Evolutionary conservation across 2,329 filamentous ascomycete species (phyloP).

Genomic region (Botrytis deweyae): DNA sequence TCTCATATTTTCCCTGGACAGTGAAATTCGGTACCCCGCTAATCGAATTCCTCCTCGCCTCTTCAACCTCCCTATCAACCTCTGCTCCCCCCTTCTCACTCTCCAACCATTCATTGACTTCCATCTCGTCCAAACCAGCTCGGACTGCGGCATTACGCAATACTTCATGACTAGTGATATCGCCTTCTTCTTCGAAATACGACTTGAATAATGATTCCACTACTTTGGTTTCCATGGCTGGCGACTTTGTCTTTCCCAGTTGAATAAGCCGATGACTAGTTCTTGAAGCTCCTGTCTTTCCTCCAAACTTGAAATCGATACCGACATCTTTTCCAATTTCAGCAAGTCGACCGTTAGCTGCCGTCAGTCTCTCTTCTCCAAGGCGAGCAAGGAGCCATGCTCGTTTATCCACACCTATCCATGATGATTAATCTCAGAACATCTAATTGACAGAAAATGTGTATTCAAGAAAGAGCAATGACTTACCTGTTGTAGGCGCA

Average conservation of each 20-base stretch:
- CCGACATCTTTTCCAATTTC: slow-evolving; percentile 62
- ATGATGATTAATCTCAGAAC: not conserved
- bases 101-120: slow-evolving; percentile 55
- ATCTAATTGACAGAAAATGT: not conserved
- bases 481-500: slow-evolving; percentile 51
- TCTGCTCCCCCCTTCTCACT: slow-evolving; percentile 53
- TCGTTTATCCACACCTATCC: slow-evolving; percentile 50
- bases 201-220: slow-evolving; percentile 62
- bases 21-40: slow-evolving; percentile 74
- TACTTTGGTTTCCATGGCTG: slow-evolving; percentile 56
- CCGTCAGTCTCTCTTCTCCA: slow-evolving; percentile 56
- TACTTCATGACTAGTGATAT: slow-evolving; percentile 58
- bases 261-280: slow-evolving; percentile 78
- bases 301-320: slow-evolving; percentile 70
- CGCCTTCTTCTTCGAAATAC: slow-evolving; percentile 64
- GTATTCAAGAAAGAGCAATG: slow-evolving; percentile 30
- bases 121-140: slow-evolving; percentile 53
- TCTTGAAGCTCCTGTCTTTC: slow-evolving; percentile 72
- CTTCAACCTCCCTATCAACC: slow-evolving; percentile 37
- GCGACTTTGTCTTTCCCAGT: slow-evolving; percentile 57
- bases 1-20: slow-evolving; percentile 64
- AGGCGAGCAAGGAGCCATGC: slow-evolving; percentile 63
- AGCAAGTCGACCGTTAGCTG: slow-evolving; percentile 58
- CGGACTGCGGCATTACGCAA: slow-evolving; percentile 53
- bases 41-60: slow-evolving; percentile 49